Evolutionary conservation across 371 early-diverging fungal genomes (phyloP), one percentile per base, ranked within the genome.

Genomic region (Circinella minor): DNA sequence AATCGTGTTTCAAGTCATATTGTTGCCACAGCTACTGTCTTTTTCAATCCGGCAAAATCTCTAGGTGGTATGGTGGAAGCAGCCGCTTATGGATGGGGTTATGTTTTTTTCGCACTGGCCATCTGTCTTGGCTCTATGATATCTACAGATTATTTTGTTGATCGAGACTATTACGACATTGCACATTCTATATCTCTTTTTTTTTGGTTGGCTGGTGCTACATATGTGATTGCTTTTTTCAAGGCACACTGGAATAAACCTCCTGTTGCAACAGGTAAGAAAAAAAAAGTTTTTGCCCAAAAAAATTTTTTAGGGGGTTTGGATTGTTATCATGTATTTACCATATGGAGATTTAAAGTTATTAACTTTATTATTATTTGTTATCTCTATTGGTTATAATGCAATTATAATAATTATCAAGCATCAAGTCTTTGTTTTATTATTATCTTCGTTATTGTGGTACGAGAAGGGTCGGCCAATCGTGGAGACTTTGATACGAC

Each of bases 21-120:
- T 47, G 89, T 89, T 1, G 91, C 91, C 3, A 83, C 87, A 0
- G 84, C 89, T 0, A 86, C 87, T 0, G 88, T 92, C 5, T 92
- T 92, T 70, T 89, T 91, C 57, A 89, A 90, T 69, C 92, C 92
- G 0, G 90, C 90, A 2, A 89, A 88, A 71, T 74, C 90, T 6
- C 60, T 89, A 5, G 92, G 92, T 48, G 87, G 88, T 4, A 89
- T 92, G 85, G 81, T 90, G 0, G 92, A 92, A 65, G 89, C 90
- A 13, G 88, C 88, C 11, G 75, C 76, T 3, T 88, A 82, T 67
- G 90, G 90, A 10, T 80, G 89, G 71, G 81, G 83, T 4, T 89
- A 88, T 49, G 78, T 81, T 27, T 15, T 78, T 3, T 89, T 86
- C 76, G 89, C 87, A 13, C 71, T 83, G 0, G 14, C 80, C 8